Conservation (phyloP, 1,139 yeast genomes). For the Geotrichum australiense region DNA sequence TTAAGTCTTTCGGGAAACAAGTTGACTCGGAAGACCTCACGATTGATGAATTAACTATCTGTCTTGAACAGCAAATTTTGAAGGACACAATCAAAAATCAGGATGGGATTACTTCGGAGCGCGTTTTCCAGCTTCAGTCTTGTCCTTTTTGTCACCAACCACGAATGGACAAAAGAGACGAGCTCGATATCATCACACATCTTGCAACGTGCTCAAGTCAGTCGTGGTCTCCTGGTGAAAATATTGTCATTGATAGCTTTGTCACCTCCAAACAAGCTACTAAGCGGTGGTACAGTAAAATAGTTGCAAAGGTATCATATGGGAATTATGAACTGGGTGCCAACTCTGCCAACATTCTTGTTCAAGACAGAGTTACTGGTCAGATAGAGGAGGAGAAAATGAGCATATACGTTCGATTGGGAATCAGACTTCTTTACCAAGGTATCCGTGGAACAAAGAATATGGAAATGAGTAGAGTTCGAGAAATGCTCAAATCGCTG, state of each 20-base stretch:
- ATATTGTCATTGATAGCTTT: conserved; percentile 59
- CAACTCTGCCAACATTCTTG: conserved; percentile 87
- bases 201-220: conserved; percentile 79
- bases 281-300: conserved; percentile 81
- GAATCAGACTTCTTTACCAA: conserved; percentile 75
- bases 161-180: conserved; percentile 48
- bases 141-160: conserved; percentile 77
- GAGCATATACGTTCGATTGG: conserved; percentile 81
- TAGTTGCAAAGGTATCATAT: conserved; percentile 74
- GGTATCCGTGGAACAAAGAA: conserved; percentile 47
- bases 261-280: conserved; percentile 80
- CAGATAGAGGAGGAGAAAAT: conserved; percentile 85
- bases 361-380: conserved; percentile 87
- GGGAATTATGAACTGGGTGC: conserved; percentile 86
- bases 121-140: conserved; percentile 51
- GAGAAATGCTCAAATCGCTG: conserved; percentile 51
- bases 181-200: conserved; percentile 72
- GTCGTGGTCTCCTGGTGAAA: conserved; percentile 66
- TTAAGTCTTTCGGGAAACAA: conserved; percentile 39
- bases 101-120: conserved; percentile 27
- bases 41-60: conserved; percentile 51
- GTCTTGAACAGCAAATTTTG: conserved; percentile 40
- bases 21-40: conserved; percentile 50
- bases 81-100: conserved; percentile 26
- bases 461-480: conserved; percentile 53